These are phyloP conservation scores for Xylaria sp. DNA, from an alignment of 2,329 filamentous ascomycete genomes.

Conservation along the genomic window DNA sequence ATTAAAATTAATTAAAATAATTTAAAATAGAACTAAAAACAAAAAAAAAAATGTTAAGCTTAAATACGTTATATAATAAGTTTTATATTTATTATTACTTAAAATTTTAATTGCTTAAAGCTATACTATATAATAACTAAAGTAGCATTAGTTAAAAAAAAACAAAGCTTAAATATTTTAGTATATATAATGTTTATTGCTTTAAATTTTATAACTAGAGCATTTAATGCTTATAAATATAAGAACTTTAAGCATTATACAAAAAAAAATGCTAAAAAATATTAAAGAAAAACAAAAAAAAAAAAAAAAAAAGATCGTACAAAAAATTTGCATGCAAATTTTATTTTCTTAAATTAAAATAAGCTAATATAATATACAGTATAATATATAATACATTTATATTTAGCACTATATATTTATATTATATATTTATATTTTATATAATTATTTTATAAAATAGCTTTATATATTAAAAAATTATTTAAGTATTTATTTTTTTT, in stretches of 20 bases:
- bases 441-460: background rate
- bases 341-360: too few relatives aligned
- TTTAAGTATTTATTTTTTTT: background rate
- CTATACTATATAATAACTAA: background rate
- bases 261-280: too few relatives aligned
- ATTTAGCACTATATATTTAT: background rate
- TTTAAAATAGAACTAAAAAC: background rate
- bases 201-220: too few relatives aligned
- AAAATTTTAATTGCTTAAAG: background rate
- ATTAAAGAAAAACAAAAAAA: too few relatives aligned
- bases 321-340: too few relatives aligned
- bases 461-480: background rate
- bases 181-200: background rate
- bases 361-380: background rate
- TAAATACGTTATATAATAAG: background rate
- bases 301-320: background rate
- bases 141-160: background rate
- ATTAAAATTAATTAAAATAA: background rate
- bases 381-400: background rate
- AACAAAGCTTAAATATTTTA: background rate
- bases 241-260: too few relatives aligned
- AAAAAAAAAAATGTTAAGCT: too few relatives aligned
- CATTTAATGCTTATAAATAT: too few relatives aligned
- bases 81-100: background rate
- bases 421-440: background rate